A percentile compares a stretch with the other conserved stretches of the same genome.
Conservation (phyloP, 2,329 filamentous ascomycete genomes). For the Septoria petroselini region DNA sequence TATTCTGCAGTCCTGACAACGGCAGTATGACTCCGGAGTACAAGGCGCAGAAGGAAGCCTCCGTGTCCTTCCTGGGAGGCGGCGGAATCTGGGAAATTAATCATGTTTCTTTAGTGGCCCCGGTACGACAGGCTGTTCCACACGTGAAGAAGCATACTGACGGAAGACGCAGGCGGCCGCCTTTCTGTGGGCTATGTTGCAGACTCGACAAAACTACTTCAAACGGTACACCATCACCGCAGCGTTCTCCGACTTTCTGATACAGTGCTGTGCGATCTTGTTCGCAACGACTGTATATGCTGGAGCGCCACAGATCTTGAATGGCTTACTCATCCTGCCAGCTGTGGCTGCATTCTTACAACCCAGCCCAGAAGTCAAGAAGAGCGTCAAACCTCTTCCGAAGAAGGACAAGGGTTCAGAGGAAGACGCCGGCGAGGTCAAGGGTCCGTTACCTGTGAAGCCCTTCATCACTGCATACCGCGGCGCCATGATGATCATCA, state of each 20-base stretch:
- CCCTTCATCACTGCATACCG: constrained; percentile 92
- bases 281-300: constrained; percentile 86
- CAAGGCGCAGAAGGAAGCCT: constrained; percentile 90
- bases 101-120: constrained; percentile 76
- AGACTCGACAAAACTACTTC: constrained; percentile 82
- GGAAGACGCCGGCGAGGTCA: constrained; percentile 25
- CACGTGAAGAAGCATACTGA: constrained; percentile 31
- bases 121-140: constrained; percentile 57
- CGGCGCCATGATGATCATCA: constrained; percentile 85
- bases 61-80: constrained; percentile 86
- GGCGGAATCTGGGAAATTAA: constrained; percentile 84
- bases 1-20: constrained; percentile 1
- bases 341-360: constrained; percentile 52
- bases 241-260: constrained; percentile 75
- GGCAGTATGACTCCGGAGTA: constrained; percentile 55
- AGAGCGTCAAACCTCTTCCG: constrained; percentile 22
- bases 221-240: constrained; percentile 66
- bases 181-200: constrained; percentile 83
- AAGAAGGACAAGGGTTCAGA: constrained; percentile 27
- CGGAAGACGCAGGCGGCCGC: constrained; percentile 63
- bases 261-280: constrained; percentile 79
- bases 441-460: constrained; percentile 68
- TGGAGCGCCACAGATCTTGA: constrained; percentile 68
- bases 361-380: constrained; percentile 41
- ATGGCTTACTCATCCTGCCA: constrained; percentile 69